These are phyloP conservation scores for Salisapilia sapeloensis DNA, from an alignment of 352 stramenopile species.

Conservation along the genomic window DNA sequence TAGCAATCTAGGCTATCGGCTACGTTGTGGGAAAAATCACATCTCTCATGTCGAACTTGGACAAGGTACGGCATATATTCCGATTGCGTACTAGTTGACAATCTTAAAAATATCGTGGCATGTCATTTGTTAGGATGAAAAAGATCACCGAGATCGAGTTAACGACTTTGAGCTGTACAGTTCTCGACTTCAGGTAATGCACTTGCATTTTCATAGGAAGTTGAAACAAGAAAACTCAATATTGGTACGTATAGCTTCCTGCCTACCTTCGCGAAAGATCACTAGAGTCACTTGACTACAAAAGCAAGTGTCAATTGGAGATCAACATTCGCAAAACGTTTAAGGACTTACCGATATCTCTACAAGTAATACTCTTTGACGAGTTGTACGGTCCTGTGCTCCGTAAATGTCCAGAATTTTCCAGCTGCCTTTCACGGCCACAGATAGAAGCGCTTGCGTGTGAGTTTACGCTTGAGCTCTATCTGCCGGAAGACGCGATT, in stretches of 20 bases:
- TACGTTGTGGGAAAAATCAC: slow-evolving; percentile 11
- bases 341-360: slow-evolving; percentile 3
- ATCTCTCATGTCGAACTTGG: slow-evolving; percentile 8
- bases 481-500: slow-evolving; percentile 9
- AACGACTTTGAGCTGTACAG: slow-evolving; percentile 11
- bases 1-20: too few relatives aligned
- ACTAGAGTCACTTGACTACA: slow-evolving; percentile 7
- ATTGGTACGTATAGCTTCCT: too few relatives aligned
- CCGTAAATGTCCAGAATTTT: slow-evolving; percentile 5
- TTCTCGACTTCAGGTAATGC: too few relatives aligned
- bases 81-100: neutral
- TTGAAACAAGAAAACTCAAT: too few relatives aligned
- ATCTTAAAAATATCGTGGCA: neutral
- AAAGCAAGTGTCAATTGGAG: slow-evolving; percentile 7
- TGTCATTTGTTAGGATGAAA: slow-evolving; percentile 1
- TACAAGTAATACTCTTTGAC: slow-evolving; percentile 8
- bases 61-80: slow-evolving; percentile 2
- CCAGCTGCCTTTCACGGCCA: slow-evolving; percentile 1
- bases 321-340: slow-evolving; percentile 5
- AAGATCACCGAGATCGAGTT: slow-evolving; percentile 9
- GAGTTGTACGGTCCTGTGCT: slow-evolving; percentile 8
- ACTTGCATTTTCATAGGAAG: too few relatives aligned
- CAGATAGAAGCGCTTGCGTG: slow-evolving; percentile 6
- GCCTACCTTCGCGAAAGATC: slow-evolving; percentile 6
- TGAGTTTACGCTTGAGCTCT: slow-evolving; percentile 8